These are phyloP conservation scores for Santalum album DNA, from an alignment of 164 flowering plant genomes.

Conservation along the genomic window DNA sequence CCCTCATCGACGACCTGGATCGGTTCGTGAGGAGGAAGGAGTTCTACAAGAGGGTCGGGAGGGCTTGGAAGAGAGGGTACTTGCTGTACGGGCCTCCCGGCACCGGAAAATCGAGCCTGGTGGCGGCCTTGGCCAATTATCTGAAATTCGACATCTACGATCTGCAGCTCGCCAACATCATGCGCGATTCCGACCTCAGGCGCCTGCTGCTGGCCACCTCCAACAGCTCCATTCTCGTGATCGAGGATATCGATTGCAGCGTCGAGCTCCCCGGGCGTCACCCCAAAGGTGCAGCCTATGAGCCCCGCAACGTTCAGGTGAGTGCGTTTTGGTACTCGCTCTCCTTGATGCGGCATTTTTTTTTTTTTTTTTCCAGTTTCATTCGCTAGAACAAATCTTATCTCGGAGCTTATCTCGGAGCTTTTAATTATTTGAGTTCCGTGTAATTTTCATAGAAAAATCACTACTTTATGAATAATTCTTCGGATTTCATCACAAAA, in stretches of 20 bases:
- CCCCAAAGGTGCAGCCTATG: background rate
- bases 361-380: no score
- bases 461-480: no score
- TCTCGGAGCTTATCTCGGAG: no score
- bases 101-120: constrained; percentile 43
- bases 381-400: no score
- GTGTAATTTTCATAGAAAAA: no score
- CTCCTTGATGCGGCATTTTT: no score
- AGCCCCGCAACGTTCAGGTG: constrained; percentile 7
- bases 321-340: background rate
- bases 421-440: no score
- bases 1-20: constrained; percentile 34
- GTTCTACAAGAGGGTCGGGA: constrained; percentile 36
- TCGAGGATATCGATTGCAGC: constrained; percentile 45
- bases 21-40: constrained; percentile 38
- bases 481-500: no score
- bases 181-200: constrained; percentile 17
- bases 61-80: constrained; percentile 51
- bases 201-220: constrained; percentile 17
- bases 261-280: constrained; percentile 7
- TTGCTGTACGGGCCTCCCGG: constrained; percentile 49
- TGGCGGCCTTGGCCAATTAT: constrained; percentile 48
- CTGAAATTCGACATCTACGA: constrained; percentile 41
- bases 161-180: constrained; percentile 22
- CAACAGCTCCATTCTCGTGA: constrained; percentile 34